Percentiles rank a stretch among this genome's conserved stretches.
Evolutionary conservation across 805 yeast species (phyloP).

Genomic region (Starmerella kuoi): DNA sequence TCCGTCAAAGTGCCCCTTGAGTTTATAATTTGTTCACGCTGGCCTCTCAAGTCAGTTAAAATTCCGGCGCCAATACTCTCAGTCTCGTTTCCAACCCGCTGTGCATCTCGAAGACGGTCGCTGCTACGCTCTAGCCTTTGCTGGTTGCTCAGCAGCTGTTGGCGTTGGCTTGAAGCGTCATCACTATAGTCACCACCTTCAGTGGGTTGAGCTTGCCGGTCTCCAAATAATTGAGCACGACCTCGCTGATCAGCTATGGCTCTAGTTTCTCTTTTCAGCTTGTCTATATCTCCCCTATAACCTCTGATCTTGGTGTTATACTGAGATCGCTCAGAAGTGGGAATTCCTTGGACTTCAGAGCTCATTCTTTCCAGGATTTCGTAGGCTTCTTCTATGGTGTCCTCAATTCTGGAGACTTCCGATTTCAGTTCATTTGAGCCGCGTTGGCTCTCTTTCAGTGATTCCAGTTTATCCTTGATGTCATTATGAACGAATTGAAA

Average conservation of each 20-base stretch:
- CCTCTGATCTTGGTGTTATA: slow-evolving; percentile 68
- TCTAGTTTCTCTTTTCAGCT: slow-evolving; percentile 40
- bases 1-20: slow-evolving; percentile 76
- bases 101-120: slow-evolving; percentile 75
- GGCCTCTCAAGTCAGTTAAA: slow-evolving; percentile 76
- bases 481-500: slow-evolving; percentile 59
- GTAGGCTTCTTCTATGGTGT: slow-evolving; percentile 58
- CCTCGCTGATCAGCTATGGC: slow-evolving; percentile 57
- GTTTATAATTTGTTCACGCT: slow-evolving; percentile 80
- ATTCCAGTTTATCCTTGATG: slow-evolving; percentile 51
- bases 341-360: slow-evolving; percentile 70
- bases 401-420: slow-evolving; percentile 15
- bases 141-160: slow-evolving; percentile 63
- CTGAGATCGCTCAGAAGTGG: slow-evolving; percentile 58
- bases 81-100: slow-evolving; percentile 82
- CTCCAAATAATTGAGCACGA: slow-evolving; percentile 61
- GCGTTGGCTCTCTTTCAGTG: slow-evolving; percentile 36
- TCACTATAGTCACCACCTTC: slow-evolving; percentile 51
- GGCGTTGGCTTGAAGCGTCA: slow-evolving; percentile 56
- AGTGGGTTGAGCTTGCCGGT: slow-evolving; percentile 26
- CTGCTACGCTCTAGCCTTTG: slow-evolving; percentile 71
- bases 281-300: slow-evolving; percentile 47
- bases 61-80: slow-evolving; percentile 86
- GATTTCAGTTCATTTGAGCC: slow-evolving; percentile 24
- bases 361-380: slow-evolving; percentile 79